Evolutionary conservation across 345 rosid genomes (phyloP), one percentile per base, ranked within the genome.

Genomic region (Cardamine chenopodiifolia): DNA sequence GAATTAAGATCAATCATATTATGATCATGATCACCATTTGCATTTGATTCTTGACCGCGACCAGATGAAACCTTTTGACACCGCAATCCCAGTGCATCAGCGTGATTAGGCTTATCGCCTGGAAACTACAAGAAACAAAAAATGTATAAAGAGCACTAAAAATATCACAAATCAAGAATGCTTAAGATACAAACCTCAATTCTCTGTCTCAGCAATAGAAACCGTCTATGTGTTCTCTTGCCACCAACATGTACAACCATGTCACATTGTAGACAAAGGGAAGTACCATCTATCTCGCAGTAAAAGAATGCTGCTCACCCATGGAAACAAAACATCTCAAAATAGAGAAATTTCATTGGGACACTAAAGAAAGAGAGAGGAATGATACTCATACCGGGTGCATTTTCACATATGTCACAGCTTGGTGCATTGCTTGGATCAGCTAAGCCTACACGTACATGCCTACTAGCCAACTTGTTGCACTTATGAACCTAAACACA

Each of bases 231-330:
- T 2, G 83, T 88, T 82, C 92, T 83, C 81, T 89, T 90, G 62
- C 89, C 93, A 14, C 97, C 97, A 68, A 86, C 89, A 83, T 88
- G 98, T 52, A 91, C 96, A 61, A 81, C 79, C 90, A 86, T 86
- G 61, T 93, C 97, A 61, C 98, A 89, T 73, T 89, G 89, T 78
- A 93, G 79, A 78, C 94, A 93, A 66, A 89, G 92, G 17, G 92
- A 91, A 76, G 80, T 89, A 71, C 96, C 96, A 64, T 89, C 94
- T 74, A 87, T 70, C 81, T 91, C 94, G 47, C 98, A 93, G 85
- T 87, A 89, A 77, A 92, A 90, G 86, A 92, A 92, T 45, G 96
- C 96, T 92, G 75, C 73, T 80, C 14, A 54, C 6, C 19, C 0
- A 75, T 3, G 2, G 6, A 48, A 7, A 20, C 52, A 45, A 18